phyloP scores from a whole-genome alignment of 139 green algal species.

The Astrephomene gubernaculifera region DNA sequence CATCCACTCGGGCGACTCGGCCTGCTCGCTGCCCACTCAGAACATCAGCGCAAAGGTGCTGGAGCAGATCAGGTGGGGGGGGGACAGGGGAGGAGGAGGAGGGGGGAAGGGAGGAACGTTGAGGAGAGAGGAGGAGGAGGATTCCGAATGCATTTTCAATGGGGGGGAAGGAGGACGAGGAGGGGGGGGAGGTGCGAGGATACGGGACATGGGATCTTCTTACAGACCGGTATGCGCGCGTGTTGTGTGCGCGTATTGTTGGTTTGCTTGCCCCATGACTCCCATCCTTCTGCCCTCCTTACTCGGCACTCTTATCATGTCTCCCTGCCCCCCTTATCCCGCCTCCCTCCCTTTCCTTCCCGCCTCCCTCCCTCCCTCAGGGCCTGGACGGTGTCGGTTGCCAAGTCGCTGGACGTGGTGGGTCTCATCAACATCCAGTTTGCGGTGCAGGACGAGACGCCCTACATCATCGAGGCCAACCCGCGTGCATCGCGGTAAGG shows the following conservation, averaged over 20 bases:
- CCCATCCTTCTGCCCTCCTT: too few species aligned
- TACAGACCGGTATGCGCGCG: too few species aligned
- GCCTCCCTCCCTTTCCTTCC: not conserved
- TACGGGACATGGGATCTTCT: too few species aligned
- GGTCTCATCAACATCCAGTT: conserved; percentile 99
- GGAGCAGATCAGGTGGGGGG: conserved; percentile 67
- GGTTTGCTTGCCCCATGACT: too few species aligned
- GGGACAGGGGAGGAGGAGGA: not conserved
- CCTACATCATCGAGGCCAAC: conserved; percentile 99
- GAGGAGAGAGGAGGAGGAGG: too few species aligned
- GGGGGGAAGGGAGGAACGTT: too few species aligned
- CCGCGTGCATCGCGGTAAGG: conserved; percentile 86
- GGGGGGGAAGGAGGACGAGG: too few species aligned
- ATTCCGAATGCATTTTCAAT: too few species aligned
- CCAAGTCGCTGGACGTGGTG: conserved; percentile 91
- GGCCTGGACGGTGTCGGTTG: conserved; percentile 88
- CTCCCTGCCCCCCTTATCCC: not conserved
- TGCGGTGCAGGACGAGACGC: conserved; percentile 82
- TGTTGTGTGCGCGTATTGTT: too few species aligned
- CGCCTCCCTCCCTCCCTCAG: not conserved
- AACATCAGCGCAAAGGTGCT: conserved; percentile 85
- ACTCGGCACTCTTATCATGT: too few species aligned
- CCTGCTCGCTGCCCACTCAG: conserved; percentile 95
- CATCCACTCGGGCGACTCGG: conserved; percentile 97
- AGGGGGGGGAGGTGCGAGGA: too few species aligned